Base-by-base conservation (phyloP, 2,329 filamentous ascomycete species). In the Laburnicola sp. region DNA sequence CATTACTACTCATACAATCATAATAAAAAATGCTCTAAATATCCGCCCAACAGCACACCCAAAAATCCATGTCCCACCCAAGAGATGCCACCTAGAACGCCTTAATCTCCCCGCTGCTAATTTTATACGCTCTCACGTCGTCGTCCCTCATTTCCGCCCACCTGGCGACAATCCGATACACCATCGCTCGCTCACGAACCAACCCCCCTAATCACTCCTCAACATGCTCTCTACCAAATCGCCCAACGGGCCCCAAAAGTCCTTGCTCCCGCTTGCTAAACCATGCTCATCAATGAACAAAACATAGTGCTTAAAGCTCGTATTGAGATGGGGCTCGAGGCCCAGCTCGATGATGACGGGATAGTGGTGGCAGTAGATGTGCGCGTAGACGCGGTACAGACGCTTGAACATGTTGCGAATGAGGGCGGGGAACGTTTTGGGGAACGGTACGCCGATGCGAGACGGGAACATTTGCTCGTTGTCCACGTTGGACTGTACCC, bases 371-470 rank as follows among this genome's bases (percentile, higher is more conserved):
- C 96, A 97, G 80, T 99, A 99, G 54, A 99, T 85, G 75, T 99
- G 94, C 41, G 94, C 88, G 70, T 99, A 99, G 63, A 97, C 93
- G 53, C 94, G 89, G 81, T 97, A 99, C 78, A 99, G 87, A 70
- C 94, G 88, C 82, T 99, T 99, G 85, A 99, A 97, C 88, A 99
- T 97, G 76, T 97, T 94, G 65, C 92, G 88, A 78, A 97, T 93
- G 66, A 97, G 94, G 59, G 87, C 87, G 63, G 93, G 81, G 73
- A 97, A 97, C 60, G 90, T 89, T 58, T 88, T 85, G 2, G 94
- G 94, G 74, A 99, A 99, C 3, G 93, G 89, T 8, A 97, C 92
- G 60, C 94, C 90, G 70, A 96, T 94, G 68, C 92, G 87, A 74
- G 88, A 93, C n/a, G 94, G 95, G 64, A 99, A 92, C 70, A 97